A percentile compares a stretch with the other conserved stretches of the same genome.
Evolutionary conservation across 2,329 filamentous ascomycete species (phyloP).

Genomic region (Aspergillus sp.): DNA sequence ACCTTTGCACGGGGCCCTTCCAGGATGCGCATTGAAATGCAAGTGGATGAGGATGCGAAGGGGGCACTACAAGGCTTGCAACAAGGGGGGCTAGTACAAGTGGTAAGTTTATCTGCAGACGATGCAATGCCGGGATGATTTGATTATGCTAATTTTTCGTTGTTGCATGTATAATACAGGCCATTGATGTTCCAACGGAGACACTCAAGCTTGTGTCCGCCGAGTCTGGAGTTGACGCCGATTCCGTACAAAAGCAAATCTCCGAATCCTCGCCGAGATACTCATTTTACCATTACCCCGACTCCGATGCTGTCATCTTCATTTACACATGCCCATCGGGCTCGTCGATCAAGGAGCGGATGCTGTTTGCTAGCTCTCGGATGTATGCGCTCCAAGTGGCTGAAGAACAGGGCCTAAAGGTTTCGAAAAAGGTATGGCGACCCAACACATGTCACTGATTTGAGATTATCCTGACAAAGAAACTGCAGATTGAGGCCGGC

Average conservation of each 20-base stretch:
- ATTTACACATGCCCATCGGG: conserved; percentile 63
- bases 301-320: conserved; percentile 54
- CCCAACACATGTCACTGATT: conserved; percentile 4
- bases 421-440: conserved; percentile 54
- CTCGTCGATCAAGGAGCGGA: conserved; percentile 64
- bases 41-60: conserved; percentile 54
- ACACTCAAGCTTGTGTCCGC: conserved; percentile 54
- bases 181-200: conserved; percentile 49
- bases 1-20: conserved; percentile 33
- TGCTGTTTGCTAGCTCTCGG: conserved; percentile 63
- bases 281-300: conserved; percentile 58
- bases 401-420: conserved; percentile 56
- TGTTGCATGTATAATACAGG: conserved; percentile 28
- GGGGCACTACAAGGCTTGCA: conserved; percentile 47
- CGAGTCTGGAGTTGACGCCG: conserved; percentile 44
- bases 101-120: conserved; percentile 41
- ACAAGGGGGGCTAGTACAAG: conserved; percentile 47
- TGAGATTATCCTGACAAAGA: conserved; percentile 19
- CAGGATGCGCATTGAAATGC: conserved; percentile 50
- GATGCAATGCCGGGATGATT: not conserved
- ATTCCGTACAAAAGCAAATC: conserved; percentile 49
- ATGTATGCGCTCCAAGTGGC: conserved; percentile 54
- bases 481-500: conserved; percentile 56
- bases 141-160: conserved; percentile 21
- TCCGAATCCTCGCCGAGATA: conserved; percentile 58